Evolutionary conservation across 306 rosid species (phyloP), one percentile per base, ranked within the genome.

Genomic region (Gastrolobium villosum): DNA sequence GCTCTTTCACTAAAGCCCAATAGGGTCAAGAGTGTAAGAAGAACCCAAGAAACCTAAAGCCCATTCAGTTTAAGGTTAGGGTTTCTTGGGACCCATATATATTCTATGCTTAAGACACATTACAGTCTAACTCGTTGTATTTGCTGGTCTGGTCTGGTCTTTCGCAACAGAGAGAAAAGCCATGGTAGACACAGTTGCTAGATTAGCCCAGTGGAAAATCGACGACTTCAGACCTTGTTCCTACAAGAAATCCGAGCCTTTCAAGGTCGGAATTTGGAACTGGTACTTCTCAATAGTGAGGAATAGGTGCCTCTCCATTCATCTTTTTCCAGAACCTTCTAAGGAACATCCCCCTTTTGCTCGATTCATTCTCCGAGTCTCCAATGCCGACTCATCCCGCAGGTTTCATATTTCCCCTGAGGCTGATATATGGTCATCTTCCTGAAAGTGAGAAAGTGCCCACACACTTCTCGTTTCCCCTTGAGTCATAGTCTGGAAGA

Each of bases 241-340:
- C 37, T 86, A 80, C 90, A 86, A 83, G 44, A 91, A 87, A 72
- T 94, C 98, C 15, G 91, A 91, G 2, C 87, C 96, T 70, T 94
- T 92, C 82, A 92, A 86, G 84, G 75, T 94, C 87, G 98, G 98
- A 81, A 82, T 91, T 48, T 94, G 98, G 98, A 91, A 89, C 78
- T 94, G 98, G 98, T 65, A 81, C 76, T 75, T 94, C 32, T 78
- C 97, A 3, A 75, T 90, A 30, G 91, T 87, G 84, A 94, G 91
- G 91, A 94, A 88, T 72, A 87, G 87, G 59, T 87, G 65, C 76
- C 68, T 92, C 32, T 87, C 79, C 81, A 86, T 92, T 78, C 97
- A 89, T 53, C 84, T 94, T 15, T 94, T 87, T 87, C 98, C 97
- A 10, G 97, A 90, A 87, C 87, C 89, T 13, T 80, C 96, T 5